phyloP scores from a whole-genome alignment of 2,329 filamentous ascomycete genomes.

The Apiospora marii region DNA sequence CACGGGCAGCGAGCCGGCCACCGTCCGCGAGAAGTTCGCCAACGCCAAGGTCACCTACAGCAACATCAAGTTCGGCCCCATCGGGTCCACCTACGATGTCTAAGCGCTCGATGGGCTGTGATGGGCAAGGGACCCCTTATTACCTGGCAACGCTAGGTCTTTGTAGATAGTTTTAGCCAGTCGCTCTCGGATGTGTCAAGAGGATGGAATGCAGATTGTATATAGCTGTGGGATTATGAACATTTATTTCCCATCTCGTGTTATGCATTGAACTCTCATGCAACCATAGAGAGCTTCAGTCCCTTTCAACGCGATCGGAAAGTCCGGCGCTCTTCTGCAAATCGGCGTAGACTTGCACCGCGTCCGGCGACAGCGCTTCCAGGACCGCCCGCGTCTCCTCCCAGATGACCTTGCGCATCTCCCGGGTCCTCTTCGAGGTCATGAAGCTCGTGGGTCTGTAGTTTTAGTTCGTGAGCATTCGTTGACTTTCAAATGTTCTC shows the following conservation, averaged over 20 bases:
- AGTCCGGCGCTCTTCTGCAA: neutral
- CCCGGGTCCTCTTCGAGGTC: neutral
- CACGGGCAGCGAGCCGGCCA: constrained; percentile 50
- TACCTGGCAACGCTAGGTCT: neutral
- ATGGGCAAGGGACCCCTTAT: too few relatives aligned
- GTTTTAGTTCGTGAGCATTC: neutral
- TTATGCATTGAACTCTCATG: neutral
- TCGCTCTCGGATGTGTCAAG: neutral
- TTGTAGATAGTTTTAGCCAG: neutral
- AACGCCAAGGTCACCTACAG: constrained; percentile 52
- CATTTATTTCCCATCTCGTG: neutral
- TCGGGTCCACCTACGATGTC: constrained; percentile 50
- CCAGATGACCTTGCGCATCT: neutral
- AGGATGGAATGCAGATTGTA: neutral
- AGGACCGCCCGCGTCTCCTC: constrained; percentile 12
- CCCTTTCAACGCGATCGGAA: too few relatives aligned
- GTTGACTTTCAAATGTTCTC: neutral
- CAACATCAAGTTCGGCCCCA: constrained; percentile 56
- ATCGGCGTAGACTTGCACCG: neutral
- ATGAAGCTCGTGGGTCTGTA: neutral
- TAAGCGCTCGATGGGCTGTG: neutral
- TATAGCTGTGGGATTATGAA: neutral
- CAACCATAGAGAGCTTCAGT: neutral
- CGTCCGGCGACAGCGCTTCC: neutral
- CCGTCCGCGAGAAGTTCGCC: constrained; percentile 47